Percentiles rank a stretch among this genome's conserved stretches.
phyloP scores from a whole-genome alignment of 2,329 filamentous ascomycete genomes.

The Uncinocarpus reesii region DNA sequence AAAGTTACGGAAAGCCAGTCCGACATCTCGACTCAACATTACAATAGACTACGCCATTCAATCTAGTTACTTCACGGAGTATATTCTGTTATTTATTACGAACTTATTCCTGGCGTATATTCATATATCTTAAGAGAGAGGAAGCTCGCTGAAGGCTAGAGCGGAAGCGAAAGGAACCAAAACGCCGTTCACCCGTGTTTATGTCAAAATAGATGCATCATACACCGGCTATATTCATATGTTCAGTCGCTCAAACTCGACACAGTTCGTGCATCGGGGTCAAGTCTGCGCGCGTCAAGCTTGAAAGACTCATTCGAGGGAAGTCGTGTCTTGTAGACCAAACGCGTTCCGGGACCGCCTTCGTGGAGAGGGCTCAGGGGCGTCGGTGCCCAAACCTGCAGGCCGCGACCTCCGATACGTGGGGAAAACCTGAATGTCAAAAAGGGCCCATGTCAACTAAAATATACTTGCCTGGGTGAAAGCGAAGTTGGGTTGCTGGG shows the following conservation, averaged over 20 bases:
- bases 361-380: constrained; percentile 56
- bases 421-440: constrained; percentile 44
- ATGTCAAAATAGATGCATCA: constrained; percentile 1
- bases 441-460: background rate
- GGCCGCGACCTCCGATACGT: constrained; percentile 52
- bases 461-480: background rate
- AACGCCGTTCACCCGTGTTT: constrained; percentile 10
- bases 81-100: too few species aligned
- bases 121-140: background rate
- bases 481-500: background rate
- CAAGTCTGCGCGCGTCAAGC: too few species aligned
- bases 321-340: constrained; percentile 55
- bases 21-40: background rate
- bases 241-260: too few species aligned
- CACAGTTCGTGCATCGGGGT: too few species aligned
- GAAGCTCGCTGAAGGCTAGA: background rate
- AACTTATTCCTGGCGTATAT: background rate
- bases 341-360: constrained; percentile 41
- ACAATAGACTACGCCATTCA: background rate
- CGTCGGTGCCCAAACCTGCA: constrained; percentile 73
- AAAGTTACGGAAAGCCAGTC: constrained; percentile 12
- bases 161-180: background rate
- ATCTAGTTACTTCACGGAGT: too few species aligned
- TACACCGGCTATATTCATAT: too few species aligned
- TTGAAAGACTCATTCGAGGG: constrained; percentile 48